Base-by-base conservation (phyloP, 129 eudicot genomes). In the Lactuca sativa region DNA sequence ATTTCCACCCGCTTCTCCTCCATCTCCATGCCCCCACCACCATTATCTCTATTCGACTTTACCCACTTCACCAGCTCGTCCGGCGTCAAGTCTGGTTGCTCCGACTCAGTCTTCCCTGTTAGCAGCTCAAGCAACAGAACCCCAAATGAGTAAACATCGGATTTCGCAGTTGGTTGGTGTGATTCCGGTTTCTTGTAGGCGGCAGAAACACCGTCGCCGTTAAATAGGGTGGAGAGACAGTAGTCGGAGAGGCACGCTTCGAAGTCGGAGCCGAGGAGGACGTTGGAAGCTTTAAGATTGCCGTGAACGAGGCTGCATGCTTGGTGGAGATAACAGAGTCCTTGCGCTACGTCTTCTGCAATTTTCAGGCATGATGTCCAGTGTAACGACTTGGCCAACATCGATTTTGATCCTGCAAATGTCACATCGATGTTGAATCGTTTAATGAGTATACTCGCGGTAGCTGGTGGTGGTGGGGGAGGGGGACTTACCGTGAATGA, bases 301-400 rank as follows among this genome's bases (percentile, higher is more conserved):
- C 96, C 97, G 51, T 91, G 97, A 63, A 86, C 78, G 41, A 91
- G 90, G 74, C 81, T 83, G 88, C 88, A 82, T 31, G 96, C 82
- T 73, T 91, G 93, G 84, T 91, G 97, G 76, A 91, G 88, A 81
- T 83, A 84, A 59, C 75, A 80, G 44, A 91, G 90, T 32, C 97
- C 97, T 76, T 91, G 96, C 30, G 96, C 96, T 71, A 84, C 68
- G 32, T 91, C 97, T 57, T 88, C 97, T 17, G 97, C 96, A 69
- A 91, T 91, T 76, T 91, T 91, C 67, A 91, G 61, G 74, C 97
- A 91, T 60, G 97, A 91, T 25, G 96, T 91, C 97, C 97, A 91
- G 71, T 91, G 97, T 10, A 91, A 83, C 9, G 96, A 96, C 61
- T 84, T 90, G 0, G 95, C 92, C 74, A 69, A 76, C 12, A 82